These are phyloP conservation scores for Populus davidiana DNA, from an alignment of 345 rosid species.

Conservation along the genomic window DNA sequence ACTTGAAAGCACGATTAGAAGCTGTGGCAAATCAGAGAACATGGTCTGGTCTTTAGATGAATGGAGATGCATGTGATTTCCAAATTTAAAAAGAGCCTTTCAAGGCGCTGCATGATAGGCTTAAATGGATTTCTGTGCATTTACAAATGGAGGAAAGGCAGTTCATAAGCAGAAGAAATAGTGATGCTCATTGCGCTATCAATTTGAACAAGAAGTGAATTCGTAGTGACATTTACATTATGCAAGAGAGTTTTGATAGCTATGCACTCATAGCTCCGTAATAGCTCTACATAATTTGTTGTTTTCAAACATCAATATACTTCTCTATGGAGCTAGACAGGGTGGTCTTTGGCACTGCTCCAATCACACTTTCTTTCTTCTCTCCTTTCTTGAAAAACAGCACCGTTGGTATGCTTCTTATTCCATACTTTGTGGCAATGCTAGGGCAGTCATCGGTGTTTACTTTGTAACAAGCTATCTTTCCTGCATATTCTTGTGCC, in stretches of 20 bases:
- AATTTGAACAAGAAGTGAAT: not conserved
- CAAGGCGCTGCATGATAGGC: not conserved
- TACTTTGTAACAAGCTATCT: slow-evolving; percentile 55
- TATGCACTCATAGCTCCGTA: not conserved
- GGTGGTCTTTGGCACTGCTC: slow-evolving; percentile 73
- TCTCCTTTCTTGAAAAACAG: slow-evolving; percentile 67
- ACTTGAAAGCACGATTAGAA: not conserved
- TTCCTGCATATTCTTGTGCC: slow-evolving; percentile 64
- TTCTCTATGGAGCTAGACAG: slow-evolving; percentile 55
- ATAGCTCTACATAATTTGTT: not conserved
- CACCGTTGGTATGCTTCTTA: slow-evolving; percentile 72
- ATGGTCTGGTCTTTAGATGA: not conserved
- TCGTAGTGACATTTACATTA: not conserved
- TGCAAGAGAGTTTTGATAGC: not conserved
- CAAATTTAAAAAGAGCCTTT: not conserved
- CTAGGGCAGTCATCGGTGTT: slow-evolving; percentile 69
- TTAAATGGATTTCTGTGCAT: not conserved
- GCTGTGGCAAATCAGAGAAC: not conserved
- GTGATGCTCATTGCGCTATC: not conserved
- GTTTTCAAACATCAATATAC: slow-evolving; percentile 39
- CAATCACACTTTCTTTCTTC: slow-evolving; percentile 70
- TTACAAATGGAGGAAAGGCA: not conserved
- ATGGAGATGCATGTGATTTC: not conserved
- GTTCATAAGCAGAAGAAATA: not conserved
- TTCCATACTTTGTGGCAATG: slow-evolving; percentile 56